phyloP scores from a whole-genome alignment of 352 stramenopile species.

The Pythium insidiosum region DNA sequence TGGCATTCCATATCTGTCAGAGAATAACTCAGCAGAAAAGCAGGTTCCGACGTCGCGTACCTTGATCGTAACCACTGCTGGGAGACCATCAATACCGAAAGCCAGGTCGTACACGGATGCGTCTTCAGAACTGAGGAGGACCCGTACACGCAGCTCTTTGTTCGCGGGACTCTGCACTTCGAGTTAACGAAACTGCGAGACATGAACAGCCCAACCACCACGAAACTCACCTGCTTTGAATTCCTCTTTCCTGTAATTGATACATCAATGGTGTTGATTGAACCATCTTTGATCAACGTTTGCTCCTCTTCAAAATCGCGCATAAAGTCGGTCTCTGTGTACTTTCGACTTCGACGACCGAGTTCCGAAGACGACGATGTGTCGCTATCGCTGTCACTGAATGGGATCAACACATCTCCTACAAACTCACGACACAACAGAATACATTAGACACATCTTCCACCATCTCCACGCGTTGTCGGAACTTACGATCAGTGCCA shows the following conservation, averaged over 20 bases:
- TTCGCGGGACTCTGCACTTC: no score
- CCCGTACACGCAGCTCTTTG: no score
- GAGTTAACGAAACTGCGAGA: no score
- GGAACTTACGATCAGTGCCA: no score
- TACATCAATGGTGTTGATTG: conserved; percentile 12
- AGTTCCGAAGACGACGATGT: conserved; percentile 21
- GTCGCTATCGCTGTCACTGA: conserved; percentile 36
- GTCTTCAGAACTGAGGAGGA: conserved; percentile 58
- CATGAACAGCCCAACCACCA: no score
- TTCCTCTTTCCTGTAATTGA: no score
- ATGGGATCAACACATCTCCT: neutral
- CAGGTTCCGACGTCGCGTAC: no score
- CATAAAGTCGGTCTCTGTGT: conserved; percentile 74
- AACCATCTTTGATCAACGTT: conserved; percentile 19
- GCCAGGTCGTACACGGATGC: conserved; percentile 42
- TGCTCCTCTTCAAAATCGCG: conserved; percentile 75
- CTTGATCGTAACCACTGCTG: conserved; percentile 52
- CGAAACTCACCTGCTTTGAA: no score
- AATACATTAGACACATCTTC: neutral
- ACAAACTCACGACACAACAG: neutral
- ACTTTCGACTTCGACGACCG: conserved; percentile 44
- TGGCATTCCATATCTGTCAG: no score
- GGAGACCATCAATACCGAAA: conserved; percentile 58
- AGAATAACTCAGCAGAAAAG: no score
- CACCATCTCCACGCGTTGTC: no score